Conservation (phyloP, 2,329 filamentous ascomycete species). For the Alternaria sp. region DNA sequence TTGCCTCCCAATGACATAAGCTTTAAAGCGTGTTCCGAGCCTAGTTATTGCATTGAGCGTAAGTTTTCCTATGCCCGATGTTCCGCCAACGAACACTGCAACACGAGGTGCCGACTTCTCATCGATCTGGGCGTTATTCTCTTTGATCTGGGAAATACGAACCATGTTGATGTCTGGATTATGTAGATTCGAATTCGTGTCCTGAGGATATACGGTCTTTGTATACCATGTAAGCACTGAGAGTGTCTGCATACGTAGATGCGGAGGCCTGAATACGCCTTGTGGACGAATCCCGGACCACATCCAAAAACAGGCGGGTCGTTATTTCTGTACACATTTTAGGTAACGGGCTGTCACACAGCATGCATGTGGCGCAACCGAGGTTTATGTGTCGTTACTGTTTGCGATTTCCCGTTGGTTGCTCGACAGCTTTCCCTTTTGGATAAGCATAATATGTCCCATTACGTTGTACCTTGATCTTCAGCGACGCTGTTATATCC, state of each 20-base stretch:
- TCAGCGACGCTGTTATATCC: background rate
- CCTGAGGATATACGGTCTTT: background rate
- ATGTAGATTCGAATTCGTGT: background rate
- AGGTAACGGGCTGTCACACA: background rate
- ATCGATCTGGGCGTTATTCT: conserved; percentile 51
- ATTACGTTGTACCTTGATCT: background rate
- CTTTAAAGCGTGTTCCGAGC: conserved; percentile 47
- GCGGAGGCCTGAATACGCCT: background rate
- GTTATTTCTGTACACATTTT: background rate
- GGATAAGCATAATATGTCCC: background rate
- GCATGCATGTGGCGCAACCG: background rate
- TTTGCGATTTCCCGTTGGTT: background rate
- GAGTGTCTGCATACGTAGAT: background rate
- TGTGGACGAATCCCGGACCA: background rate
- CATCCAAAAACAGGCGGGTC: too few relatives aligned
- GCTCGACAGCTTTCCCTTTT: background rate
- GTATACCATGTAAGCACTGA: background rate
- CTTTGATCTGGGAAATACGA: background rate
- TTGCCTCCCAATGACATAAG: conserved; percentile 57
- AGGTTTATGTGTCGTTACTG: background rate
- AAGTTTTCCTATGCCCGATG: conserved; percentile 57
- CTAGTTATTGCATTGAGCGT: conserved; percentile 37
- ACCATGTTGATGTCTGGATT: background rate
- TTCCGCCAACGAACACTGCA: conserved; percentile 58
- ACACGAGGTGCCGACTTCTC: conserved; percentile 49